A percentile compares a stretch with the other conserved stretches of the same genome.
These are phyloP conservation scores for Chenopodium suecicum DNA, from an alignment of 148 eudicot species.

Conservation along the genomic window DNA sequence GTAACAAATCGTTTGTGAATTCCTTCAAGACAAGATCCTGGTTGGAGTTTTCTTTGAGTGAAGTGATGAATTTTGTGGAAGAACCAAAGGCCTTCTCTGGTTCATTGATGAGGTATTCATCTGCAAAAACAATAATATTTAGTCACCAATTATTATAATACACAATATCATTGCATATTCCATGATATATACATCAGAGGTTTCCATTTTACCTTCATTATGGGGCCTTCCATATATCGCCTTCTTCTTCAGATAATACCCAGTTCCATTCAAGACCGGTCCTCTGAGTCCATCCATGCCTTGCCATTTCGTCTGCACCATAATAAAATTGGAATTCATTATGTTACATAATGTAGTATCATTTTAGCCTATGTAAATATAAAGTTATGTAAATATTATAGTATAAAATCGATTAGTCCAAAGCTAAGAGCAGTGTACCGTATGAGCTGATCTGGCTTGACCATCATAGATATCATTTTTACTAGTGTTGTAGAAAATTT, in stretches of 20 bases:
- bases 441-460: slow-evolving; percentile 50
- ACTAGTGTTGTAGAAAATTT: slow-evolving; percentile 53
- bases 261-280: slow-evolving; percentile 52
- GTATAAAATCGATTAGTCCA: too few relatives aligned
- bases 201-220: slow-evolving; percentile 23
- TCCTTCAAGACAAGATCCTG: not conserved
- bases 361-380: too few relatives aligned
- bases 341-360: too few relatives aligned
- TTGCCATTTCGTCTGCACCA: slow-evolving; percentile 43
- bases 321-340: not conserved
- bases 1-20: slow-evolving; percentile 20
- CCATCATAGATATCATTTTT: slow-evolving; percentile 56
- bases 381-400: too few relatives aligned
- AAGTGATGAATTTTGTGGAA: slow-evolving; percentile 38
- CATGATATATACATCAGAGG: not conserved
- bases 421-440: slow-evolving; percentile 25
- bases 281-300: slow-evolving; percentile 65
- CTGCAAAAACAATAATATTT: slow-evolving; percentile 13
- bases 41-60: slow-evolving; percentile 13
- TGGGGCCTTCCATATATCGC: slow-evolving; percentile 37
- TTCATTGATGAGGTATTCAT: slow-evolving; percentile 18
- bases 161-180: not conserved
- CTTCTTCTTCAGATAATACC: slow-evolving; percentile 56
- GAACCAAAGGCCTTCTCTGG: slow-evolving; percentile 38
- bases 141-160: not conserved